Conservation (phyloP, 768 basidiomycete species). For the Crucibulum laeve region DNA sequence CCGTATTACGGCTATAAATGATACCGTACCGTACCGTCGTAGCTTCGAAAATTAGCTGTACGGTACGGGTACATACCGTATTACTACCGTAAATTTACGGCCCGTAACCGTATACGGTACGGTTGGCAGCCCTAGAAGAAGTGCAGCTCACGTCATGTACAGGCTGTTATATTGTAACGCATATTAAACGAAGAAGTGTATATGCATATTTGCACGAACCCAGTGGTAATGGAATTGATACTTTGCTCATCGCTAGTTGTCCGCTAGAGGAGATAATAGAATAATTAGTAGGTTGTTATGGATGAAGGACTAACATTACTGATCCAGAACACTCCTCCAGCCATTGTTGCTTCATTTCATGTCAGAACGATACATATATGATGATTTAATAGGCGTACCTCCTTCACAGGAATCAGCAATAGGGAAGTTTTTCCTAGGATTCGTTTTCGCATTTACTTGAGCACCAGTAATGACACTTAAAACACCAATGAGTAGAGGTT, state of each 20-base stretch:
- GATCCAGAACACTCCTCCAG: slow-evolving; percentile 55
- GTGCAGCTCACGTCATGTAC: slow-evolving; percentile 37
- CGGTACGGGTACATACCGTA: no score
- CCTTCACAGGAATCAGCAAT: slow-evolving; percentile 39
- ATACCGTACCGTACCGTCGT: no score
- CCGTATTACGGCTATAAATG: no score
- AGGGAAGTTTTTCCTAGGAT: slow-evolving; percentile 36
- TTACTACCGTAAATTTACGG: no score
- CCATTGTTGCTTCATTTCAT: slow-evolving; percentile 35
- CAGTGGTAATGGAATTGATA: slow-evolving; percentile 49
- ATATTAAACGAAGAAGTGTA: not conserved
- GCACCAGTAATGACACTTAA: slow-evolving; percentile 39
- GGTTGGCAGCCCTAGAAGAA: no score
- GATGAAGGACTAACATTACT: not conserved
- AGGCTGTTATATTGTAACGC: slow-evolving; percentile 17
- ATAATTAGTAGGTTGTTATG: not conserved
- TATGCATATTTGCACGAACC: slow-evolving; percentile 23
- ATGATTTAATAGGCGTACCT: slow-evolving; percentile 20
- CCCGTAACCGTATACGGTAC: no score
- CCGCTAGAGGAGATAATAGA: slow-evolving; percentile 21
- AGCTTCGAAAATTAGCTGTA: no score
- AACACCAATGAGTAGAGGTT: not conserved
- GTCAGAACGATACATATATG: not conserved
- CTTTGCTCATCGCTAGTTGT: slow-evolving; percentile 35
- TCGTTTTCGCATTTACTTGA: slow-evolving; percentile 28